These are phyloP conservation scores for Talaromyces sp. DNA, from an alignment of 2,329 filamentous ascomycete genomes.

Conservation along the genomic window DNA sequence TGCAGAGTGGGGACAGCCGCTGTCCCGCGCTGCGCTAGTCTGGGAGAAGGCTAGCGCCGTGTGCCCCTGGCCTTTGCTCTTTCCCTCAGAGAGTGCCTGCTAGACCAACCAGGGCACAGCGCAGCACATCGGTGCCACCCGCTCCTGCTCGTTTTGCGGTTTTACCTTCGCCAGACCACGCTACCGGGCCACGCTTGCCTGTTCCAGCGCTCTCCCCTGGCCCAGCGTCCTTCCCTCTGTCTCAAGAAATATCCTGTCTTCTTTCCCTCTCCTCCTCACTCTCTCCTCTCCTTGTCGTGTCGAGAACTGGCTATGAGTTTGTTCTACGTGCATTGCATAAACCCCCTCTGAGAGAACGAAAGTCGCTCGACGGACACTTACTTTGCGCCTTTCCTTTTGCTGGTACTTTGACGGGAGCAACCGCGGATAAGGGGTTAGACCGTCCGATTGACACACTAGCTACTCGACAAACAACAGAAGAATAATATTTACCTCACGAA, in stretches of 20 bases:
- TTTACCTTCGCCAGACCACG: background rate
- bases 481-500: background rate
- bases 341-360: background rate
- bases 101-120: background rate
- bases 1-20: background rate
- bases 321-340: conserved; percentile 2
- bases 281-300: background rate
- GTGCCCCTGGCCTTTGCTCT: background rate
- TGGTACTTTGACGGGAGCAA: conserved; percentile 12
- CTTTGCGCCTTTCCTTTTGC: background rate
- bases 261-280: background rate
- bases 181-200: conserved; percentile 15
- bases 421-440: conserved; percentile 15
- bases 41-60: background rate
- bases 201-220: conserved; percentile 11
- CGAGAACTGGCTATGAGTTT: conserved; percentile 1
- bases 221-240: background rate
- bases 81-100: background rate
- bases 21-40: conserved; percentile 8
- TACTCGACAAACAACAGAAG: background rate
- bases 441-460: background rate
- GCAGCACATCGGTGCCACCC: background rate
- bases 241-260: background rate
- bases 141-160: background rate
- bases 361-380: background rate